Conservation (phyloP, 768 basidiomycete species). For the Calocybe cyanea region DNA sequence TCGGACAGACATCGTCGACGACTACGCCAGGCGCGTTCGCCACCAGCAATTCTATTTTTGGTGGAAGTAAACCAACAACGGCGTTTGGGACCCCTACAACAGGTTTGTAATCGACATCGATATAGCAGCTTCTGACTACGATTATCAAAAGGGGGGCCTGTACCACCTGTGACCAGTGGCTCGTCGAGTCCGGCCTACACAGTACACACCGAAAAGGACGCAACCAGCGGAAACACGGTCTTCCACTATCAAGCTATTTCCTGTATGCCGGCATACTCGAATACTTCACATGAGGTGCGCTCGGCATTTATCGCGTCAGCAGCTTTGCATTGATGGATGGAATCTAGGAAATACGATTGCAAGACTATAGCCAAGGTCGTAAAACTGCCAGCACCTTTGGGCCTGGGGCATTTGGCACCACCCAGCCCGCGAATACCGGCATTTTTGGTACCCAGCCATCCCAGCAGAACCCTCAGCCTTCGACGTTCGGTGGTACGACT, state of each 20-base stretch:
- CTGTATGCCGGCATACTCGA: constrained; percentile 73
- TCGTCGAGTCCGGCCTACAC: constrained; percentile 63
- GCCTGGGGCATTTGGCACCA: constrained; percentile 42
- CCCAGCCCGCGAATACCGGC: constrained; percentile 38
- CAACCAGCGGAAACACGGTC: constrained; percentile 34
- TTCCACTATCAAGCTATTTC: constrained; percentile 81
- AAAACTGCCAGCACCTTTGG: constrained; percentile 70
- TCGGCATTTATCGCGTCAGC: constrained; percentile 6
- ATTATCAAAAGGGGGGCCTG: constrained; percentile 4
- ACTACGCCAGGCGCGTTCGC: constrained; percentile 44
- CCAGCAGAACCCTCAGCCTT: constrained; percentile 25
- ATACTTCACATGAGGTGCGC: constrained; percentile 73
- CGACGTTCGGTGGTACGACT: constrained; percentile 34
- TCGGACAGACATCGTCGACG: constrained; percentile 49
- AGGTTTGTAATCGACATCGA: constrained; percentile 16
- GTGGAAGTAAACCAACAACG: constrained; percentile 33
- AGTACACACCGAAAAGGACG: constrained; percentile 64
- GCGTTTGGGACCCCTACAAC: constrained; percentile 40
- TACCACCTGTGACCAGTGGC: constrained; percentile 63
- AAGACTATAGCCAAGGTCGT: constrained; percentile 73
- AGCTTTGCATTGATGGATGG: constrained; percentile 9
- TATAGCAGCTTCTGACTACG: constrained; percentile 2
- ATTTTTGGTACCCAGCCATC: constrained; percentile 41
- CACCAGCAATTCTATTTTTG: constrained; percentile 30
- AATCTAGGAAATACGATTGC: constrained; percentile 63